Evolutionary conservation across 371 early-diverging fungal species (phyloP).

Genomic region (Amoeboaphelidium occidentale): DNA sequence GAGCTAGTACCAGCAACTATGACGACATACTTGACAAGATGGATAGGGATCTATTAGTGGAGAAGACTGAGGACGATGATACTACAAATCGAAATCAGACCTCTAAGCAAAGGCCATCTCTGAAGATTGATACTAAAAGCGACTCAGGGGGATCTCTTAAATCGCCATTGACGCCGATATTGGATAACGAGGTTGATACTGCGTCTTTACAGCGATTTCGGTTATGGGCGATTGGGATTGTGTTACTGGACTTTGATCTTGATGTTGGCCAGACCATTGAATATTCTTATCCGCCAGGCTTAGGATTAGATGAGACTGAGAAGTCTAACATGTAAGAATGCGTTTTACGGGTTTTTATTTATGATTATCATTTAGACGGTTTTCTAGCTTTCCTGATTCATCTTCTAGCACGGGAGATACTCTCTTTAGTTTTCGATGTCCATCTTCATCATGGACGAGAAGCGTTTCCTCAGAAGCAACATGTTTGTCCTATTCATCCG

Average conservation of each 20-base stretch:
- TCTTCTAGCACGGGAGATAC: slow-evolving; percentile 72
- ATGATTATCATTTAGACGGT: slow-evolving; percentile 27
- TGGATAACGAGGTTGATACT: too few relatives aligned
- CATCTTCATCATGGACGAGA: slow-evolving; percentile 6
- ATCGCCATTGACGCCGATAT: too few relatives aligned
- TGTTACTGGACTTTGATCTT: slow-evolving; percentile 69
- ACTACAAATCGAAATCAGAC: too few relatives aligned
- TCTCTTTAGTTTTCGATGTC: slow-evolving; percentile 60
- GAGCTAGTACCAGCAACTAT: too few relatives aligned
- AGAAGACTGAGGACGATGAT: too few relatives aligned
- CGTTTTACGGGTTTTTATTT: background rate
- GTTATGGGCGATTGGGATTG: background rate
- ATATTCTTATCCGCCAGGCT: slow-evolving; percentile 46
- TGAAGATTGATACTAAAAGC: too few relatives aligned
- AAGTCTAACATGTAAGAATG: slow-evolving; percentile 44
- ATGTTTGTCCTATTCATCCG: slow-evolving; percentile 18
- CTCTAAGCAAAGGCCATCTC: too few relatives aligned
- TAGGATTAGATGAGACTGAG: slow-evolving; percentile 40
- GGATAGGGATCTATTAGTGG: too few relatives aligned
- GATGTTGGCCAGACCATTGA: slow-evolving; percentile 67
- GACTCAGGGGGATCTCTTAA: too few relatives aligned
- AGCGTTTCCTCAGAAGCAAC: background rate
- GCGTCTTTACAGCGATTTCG: too few relatives aligned
- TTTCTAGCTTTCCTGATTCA: slow-evolving; percentile 84
- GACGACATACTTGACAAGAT: too few relatives aligned